Base-by-base conservation (phyloP, 1,139 yeast genomes). In the Schizosaccharomyces versatilis region DNA sequence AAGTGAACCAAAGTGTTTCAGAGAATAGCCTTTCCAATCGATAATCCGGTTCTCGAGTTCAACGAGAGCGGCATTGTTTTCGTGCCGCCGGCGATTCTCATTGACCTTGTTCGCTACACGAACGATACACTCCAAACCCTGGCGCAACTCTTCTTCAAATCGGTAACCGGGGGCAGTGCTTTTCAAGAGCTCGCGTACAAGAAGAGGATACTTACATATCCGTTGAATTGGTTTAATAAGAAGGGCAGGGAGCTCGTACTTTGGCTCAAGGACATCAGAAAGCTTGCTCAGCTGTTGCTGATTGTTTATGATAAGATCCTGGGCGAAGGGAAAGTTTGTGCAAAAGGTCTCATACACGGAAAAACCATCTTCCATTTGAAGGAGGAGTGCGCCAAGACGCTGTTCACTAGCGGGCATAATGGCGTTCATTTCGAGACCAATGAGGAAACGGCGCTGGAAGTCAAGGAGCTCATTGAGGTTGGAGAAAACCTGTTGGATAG, bases 171-270 rank as follows among this genome's bases (percentile, higher is more conserved):
- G 64, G 48, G 77, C 78, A 1, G 88, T 76, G 53, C 72, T 66
- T 64, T 86, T 86, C 52, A 84, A 67, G 57, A 93, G 72, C 63
- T 85, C 94, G 60, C 77, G 78, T 57, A 90, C 69, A 53, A 90
- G 71, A 53, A 93, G 69, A 1, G 98, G 98, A 66, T 90, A 90
- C 67, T 88, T 85, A 71, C 96, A 85, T 38, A 90, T 74, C 61
- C 98, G 76, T 70, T 90, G 99, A 47, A 90, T 85, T 0, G 99
- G 99, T 66, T 90, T 90, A 62, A 90, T 77, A 53, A 93, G 73
- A 66, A 84, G 84, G 55, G 94, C 81, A 64, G 85, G 97, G 55
- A 90, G 72, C 67, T 90, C 98, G 65, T 86, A 81, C 42, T 85
- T 83, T 36, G 94, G 93, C 60, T 81, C 94, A 57, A 90, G 32